Base-by-base conservation (phyloP, 1,139 yeast genomes). In the Protomyces macrosporus region DNA sequence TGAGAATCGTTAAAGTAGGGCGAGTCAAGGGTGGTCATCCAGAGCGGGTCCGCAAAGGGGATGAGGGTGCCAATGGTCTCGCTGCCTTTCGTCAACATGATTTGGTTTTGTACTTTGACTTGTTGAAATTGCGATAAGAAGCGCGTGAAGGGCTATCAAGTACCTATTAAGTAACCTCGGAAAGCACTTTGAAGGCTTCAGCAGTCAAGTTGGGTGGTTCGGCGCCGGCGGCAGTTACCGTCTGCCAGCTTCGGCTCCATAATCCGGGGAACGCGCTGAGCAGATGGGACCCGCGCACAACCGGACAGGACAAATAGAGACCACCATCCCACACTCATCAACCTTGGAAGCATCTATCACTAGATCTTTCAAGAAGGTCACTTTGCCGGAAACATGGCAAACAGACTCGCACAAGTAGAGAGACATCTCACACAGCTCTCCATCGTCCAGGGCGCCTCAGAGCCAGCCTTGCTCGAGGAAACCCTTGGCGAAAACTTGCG, bases 1-100 rank as follows among this genome's bases (percentile, higher is more conserved):
- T 77, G 80, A 7, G 77, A 69, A 65, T 75, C 77, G 59, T 74
- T 74, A 70, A 74, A 75, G 71, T 75, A 77, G 16, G 78, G 76
- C n/a, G 79, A 69, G 66, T 72, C 71, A 69, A 72, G 75, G 37
- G 80, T 78, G 70, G 76, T 79, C 69, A 77, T 77, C 80, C 80
- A 77, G 52, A 71, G 66, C 30, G 80, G 79, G 68, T 77, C 80
- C n/a, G 76, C 79, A 65, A 72, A 78, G 10, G 80, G 80, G 33
- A 77, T 70, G 69, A 74, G 71, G 64, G 77, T 79, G 42, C 80
- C 80, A 65, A 67, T 42, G 9, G 48, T 42, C 30, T 42, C 48
- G 23, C 30, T 42, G 30, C 48, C 48, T n/a, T 42, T 42, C 30
- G 30, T 42, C 30, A 42, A 23, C 48, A 42, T 42, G 23, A n/a